Evolutionary conservation across 1,139 yeast species (phyloP).

Genomic region (Candida mesenterica): DNA sequence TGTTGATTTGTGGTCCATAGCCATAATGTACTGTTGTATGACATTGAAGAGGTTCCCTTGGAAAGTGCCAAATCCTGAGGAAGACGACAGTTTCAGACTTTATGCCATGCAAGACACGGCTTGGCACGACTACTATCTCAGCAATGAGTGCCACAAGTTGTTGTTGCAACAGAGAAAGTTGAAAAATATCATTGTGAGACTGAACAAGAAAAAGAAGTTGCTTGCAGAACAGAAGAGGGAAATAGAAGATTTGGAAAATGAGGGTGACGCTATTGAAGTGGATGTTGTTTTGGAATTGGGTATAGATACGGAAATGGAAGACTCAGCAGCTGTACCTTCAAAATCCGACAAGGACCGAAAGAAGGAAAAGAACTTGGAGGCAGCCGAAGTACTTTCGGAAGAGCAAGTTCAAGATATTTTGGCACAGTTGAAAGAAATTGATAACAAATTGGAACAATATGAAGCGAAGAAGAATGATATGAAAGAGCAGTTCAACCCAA

Average conservation of each 20-base stretch:
- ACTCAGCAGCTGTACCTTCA: constrained; percentile 1
- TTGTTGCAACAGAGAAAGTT: constrained; percentile 46
- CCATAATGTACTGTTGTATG: constrained; percentile 95
- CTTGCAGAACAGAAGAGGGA: constrained; percentile 14
- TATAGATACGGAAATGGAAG: constrained; percentile 4
- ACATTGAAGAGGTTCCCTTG: constrained; percentile 92
- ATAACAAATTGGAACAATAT: constrained; percentile 36
- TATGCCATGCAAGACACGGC: constrained; percentile 56
- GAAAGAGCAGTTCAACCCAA: constrained; percentile 32
- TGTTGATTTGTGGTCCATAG: constrained; percentile 94
- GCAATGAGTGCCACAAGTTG: constrained; percentile 49
- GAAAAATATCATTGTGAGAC: constrained; percentile 42
- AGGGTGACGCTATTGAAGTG: constrained; percentile 5
- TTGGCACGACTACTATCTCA: constrained; percentile 52
- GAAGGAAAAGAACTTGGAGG: constrained; percentile 14
- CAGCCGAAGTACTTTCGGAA: constrained; percentile 32
- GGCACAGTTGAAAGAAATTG: constrained; percentile 36
- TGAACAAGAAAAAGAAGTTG: constrained; percentile 41
- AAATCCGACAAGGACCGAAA: constrained; percentile 6
- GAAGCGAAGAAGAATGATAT: constrained; percentile 36
- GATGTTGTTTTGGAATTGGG: constrained; percentile 5
- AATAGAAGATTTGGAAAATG: constrained; percentile 7
- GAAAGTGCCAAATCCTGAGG: constrained; percentile 85
- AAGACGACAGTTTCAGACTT: constrained; percentile 75
- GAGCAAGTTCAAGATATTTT: constrained; percentile 34